Percentiles rank a stretch among this genome's conserved stretches.
Conservation (phyloP, 495 filamentous ascomycete species). For the Aspergillus heteromorphus region DNA sequence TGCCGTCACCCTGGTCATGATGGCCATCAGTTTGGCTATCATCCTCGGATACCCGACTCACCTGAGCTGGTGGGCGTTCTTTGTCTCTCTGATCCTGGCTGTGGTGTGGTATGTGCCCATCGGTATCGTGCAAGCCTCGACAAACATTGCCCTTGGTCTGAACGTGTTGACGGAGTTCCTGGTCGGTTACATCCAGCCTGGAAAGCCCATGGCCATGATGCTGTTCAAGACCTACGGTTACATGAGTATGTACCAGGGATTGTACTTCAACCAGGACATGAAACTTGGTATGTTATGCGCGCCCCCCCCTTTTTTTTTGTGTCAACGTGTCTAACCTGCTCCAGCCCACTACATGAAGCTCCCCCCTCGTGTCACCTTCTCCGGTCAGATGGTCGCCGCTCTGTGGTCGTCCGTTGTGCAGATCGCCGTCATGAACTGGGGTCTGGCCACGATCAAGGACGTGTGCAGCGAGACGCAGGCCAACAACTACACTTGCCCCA, state of each 20-base stretch:
- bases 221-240: conserved; percentile 60
- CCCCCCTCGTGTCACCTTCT: conserved; percentile 55
- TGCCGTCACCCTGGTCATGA: conserved; percentile 39
- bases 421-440: conserved; percentile 57
- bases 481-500: conserved; percentile 56
- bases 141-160: conserved; percentile 49
- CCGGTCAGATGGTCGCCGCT: conserved; percentile 49
- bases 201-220: conserved; percentile 59
- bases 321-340: background rate
- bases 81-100: conserved; percentile 46
- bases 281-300: conserved; percentile 42
- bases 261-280: conserved; percentile 47
- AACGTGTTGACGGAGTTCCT: conserved; percentile 62
- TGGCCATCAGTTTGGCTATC: conserved; percentile 49
- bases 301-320: background rate
- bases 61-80: conserved; percentile 49
- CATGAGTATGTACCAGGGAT: conserved; percentile 52
- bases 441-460: conserved; percentile 47
- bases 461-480: conserved; percentile 46
- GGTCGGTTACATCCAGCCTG: conserved; percentile 58
- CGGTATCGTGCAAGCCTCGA: conserved; percentile 49
- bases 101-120: conserved; percentile 48
- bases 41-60: conserved; percentile 48
- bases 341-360: conserved; percentile 64
- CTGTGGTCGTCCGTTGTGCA: conserved; percentile 57